Conservation (phyloP, 2,329 filamentous ascomycete genomes). For the Chaetomiaceae sp. region DNA sequence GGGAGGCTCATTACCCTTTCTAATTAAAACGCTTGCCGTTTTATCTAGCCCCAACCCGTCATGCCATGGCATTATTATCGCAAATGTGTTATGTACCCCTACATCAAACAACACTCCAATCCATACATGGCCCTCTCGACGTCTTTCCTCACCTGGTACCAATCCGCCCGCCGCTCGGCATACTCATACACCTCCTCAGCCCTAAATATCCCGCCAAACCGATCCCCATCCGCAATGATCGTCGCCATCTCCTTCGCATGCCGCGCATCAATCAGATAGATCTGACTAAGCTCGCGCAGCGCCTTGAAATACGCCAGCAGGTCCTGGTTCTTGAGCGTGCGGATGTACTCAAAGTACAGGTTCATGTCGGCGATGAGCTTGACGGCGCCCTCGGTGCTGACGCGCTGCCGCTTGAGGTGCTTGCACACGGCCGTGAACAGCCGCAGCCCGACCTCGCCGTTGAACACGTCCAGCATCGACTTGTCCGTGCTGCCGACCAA, state of each 20-base stretch:
- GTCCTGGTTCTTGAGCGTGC: constrained; percentile 75
- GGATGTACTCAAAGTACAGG: constrained; percentile 81
- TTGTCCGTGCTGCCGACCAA: constrained; percentile 93
- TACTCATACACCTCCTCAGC: constrained; percentile 98
- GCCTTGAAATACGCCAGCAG: constrained; percentile 88
- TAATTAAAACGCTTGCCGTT: not conserved
- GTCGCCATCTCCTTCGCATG: constrained; percentile 93
- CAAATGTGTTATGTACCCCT: constrained; percentile 26
- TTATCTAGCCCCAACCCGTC: not conserved
- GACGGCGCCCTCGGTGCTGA: constrained; percentile 84
- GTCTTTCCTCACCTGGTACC: constrained; percentile 82
- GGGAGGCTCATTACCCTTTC: not conserved
- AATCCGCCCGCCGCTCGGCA: constrained; percentile 88
- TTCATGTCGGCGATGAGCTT: constrained; percentile 97
- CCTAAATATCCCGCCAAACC: constrained; percentile 87
- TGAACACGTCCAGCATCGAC: constrained; percentile 97
- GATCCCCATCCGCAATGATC: constrained; percentile 85
- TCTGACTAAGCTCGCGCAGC: constrained; percentile 86
- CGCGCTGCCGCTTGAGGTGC: constrained; percentile 91
- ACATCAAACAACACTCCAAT: constrained; percentile 85
- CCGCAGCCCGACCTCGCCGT: constrained; percentile 90
- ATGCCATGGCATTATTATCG: not conserved
- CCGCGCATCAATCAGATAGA: constrained; percentile 82
- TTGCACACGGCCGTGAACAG: constrained; percentile 92
- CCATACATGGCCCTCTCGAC: constrained; percentile 98